Conservation (phyloP, 2,329 filamentous ascomycete species). For the Curvularia hawaiiensis region DNA sequence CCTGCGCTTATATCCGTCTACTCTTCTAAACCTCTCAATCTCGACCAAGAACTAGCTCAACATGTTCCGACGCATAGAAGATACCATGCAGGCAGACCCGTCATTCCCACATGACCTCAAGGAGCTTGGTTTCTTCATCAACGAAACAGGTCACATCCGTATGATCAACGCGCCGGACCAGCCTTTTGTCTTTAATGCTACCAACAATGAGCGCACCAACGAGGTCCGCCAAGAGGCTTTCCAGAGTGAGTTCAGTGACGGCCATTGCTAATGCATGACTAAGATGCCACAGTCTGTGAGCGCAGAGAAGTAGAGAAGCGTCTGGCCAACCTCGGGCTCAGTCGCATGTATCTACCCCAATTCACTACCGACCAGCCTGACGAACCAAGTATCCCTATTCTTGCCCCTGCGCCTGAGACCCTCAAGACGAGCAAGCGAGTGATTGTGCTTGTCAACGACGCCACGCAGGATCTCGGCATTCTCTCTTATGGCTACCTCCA, state of each 20-base stretch:
- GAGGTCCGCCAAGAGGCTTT: conserved; percentile 71
- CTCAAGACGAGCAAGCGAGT: conserved; percentile 65
- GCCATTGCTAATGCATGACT: conserved; percentile 1
- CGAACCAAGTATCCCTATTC: conserved; percentile 70
- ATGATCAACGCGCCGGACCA: conserved; percentile 68
- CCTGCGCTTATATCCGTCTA: conserved; percentile 1
- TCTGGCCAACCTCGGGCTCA: conserved; percentile 65
- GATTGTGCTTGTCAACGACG: conserved; percentile 78
- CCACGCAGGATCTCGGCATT: conserved; percentile 76
- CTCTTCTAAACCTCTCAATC: background rate
- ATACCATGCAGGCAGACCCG: conserved; percentile 69
- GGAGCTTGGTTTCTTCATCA: conserved; percentile 80
- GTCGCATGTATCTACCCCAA: conserved; percentile 66
- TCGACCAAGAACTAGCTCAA: background rate
- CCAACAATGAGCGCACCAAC: conserved; percentile 77
- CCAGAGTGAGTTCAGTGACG: conserved; percentile 60
- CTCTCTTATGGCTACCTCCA: conserved; percentile 72
- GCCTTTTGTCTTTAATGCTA: conserved; percentile 76
- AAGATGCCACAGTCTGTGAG: conserved; percentile 60
- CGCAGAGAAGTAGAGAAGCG: conserved; percentile 66
- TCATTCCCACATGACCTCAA: conserved; percentile 69
- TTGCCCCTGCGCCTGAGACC: conserved; percentile 59
- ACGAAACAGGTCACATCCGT: conserved; percentile 74
- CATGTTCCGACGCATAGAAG: conserved; percentile 78
- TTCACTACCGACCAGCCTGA: conserved; percentile 48